Conservation (phyloP, 805 yeast species). For the Teunomyces tritomae region DNA sequence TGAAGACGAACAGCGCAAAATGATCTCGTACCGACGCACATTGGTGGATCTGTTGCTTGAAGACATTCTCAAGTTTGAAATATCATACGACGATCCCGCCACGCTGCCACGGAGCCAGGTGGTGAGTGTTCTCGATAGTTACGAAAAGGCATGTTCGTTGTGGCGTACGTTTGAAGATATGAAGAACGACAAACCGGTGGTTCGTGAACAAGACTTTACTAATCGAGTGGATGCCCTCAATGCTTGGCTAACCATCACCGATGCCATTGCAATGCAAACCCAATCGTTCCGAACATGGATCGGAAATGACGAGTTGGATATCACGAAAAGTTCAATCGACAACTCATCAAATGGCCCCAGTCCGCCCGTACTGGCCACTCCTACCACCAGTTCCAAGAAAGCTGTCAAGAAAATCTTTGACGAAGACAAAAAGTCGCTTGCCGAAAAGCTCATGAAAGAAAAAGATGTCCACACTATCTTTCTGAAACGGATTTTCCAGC, state of each 20-base stretch:
- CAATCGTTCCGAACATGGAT: conserved; percentile 72
- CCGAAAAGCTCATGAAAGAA: conserved; percentile 79
- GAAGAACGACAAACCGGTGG: conserved; percentile 72
- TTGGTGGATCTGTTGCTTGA: conserved; percentile 71
- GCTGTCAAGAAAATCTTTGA: conserved; percentile 40
- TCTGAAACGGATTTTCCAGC: conserved; percentile 61
- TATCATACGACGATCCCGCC: conserved; percentile 40
- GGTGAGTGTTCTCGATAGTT: conserved; percentile 52
- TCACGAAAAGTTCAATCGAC: conserved; percentile 38
- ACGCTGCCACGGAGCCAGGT: conserved; percentile 47
- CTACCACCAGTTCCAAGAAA: conserved; percentile 11
- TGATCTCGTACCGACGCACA: conserved; percentile 66
- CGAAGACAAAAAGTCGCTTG: conserved; percentile 66
- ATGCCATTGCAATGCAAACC: conserved; percentile 62
- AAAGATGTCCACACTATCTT: conserved; percentile 73
- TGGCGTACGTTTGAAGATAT: conserved; percentile 82
- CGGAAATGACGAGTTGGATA: conserved; percentile 76
- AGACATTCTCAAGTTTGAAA: conserved; percentile 62
- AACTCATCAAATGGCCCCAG: conserved; percentile 12
- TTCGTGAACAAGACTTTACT: conserved; percentile 61
- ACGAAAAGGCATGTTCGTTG: conserved; percentile 64
- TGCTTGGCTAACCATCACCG: conserved; percentile 79
- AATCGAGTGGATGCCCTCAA: conserved; percentile 70
- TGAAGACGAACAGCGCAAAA: conserved; percentile 70
- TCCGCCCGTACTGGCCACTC: conserved; percentile 12